phyloP scores from a whole-genome alignment of 768 basidiomycete species.

The Lentinula sp. region DNA sequence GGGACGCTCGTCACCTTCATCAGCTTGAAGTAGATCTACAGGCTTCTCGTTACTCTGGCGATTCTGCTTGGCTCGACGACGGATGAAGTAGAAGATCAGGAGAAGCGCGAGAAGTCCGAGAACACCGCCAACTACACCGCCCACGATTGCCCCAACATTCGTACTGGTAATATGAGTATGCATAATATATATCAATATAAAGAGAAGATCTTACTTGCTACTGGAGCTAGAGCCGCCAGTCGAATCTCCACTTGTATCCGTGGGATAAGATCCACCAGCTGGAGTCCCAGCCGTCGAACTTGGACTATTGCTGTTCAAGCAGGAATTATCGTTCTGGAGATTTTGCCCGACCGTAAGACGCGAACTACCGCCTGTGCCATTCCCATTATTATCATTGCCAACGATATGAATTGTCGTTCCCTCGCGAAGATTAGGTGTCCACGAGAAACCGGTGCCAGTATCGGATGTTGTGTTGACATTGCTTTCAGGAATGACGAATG shows the following conservation, averaged over 20 bases:
- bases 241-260: slow-evolving; percentile 34
- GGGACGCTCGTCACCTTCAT: slow-evolving; percentile 34
- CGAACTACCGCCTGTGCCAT: slow-evolving; percentile 63
- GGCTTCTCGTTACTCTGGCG: slow-evolving; percentile 47
- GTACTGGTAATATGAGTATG: slow-evolving; percentile 12
- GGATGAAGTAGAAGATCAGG: slow-evolving; percentile 41
- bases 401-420: slow-evolving; percentile 65
- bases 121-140: slow-evolving; percentile 54
- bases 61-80: slow-evolving; percentile 35
- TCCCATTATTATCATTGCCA: slow-evolving; percentile 61
- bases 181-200: too few species aligned
- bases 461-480: slow-evolving; percentile 28
- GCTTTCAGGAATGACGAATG: slow-evolving; percentile 56
- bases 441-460: slow-evolving; percentile 49
- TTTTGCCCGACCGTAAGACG: slow-evolving; percentile 51
- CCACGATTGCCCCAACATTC: slow-evolving; percentile 46
- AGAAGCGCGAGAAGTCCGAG: slow-evolving; percentile 34
- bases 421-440: slow-evolving; percentile 57
- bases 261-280: slow-evolving; percentile 69
- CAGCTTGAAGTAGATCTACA: slow-evolving; percentile 56
- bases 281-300: slow-evolving; percentile 74
- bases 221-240: slow-evolving; percentile 21
- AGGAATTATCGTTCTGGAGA: slow-evolving; percentile 40
- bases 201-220: slow-evolving; percentile 6
- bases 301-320: slow-evolving; percentile 55